Base-by-base conservation (phyloP, 257 asterid species). In the Lycium ferocissimum region DNA sequence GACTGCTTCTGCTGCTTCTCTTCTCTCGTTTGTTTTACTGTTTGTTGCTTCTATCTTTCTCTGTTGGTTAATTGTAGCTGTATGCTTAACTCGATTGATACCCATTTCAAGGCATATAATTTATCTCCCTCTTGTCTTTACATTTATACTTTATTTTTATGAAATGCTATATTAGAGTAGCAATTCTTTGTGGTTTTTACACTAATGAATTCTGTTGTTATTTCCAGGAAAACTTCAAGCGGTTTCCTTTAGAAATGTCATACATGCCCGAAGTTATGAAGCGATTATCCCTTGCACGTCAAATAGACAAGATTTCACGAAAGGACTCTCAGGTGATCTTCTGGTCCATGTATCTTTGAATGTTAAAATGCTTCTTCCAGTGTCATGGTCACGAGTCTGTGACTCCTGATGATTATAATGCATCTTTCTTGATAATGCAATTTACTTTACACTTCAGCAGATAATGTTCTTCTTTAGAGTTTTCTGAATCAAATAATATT, bases 211-310 rank as follows among this genome's bases (percentile, higher is more conserved):
- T 45, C 11, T 79, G 20, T 58, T 83, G 22, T 66, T 62, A 15
- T 58, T 5, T 91, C 59, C 97, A 96, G 98, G 97, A 95, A 85
- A 93, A 89, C 86, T 95, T 96, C 87, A 97, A 88, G 89, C 93
- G 96, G 58, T 96, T 96, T 92, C 99, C 99, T 70, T 88, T 92
- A 79, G 93, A 93, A 84, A 71, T 85, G 51, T 94, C 99, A 35
- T 94, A 90, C 89, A 91, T 96, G 94, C 94, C 93, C 14, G 99
- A 92, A 89, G 92, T 96, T 79, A 91, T 87, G 94, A 95, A 92
- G 88, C 91, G 98, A 85, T 88, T 93, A 86, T 94, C 98, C 79
- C 97, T 96, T 90, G 99, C 99, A 63, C 94, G 89, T 79, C 98
- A 94, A 90, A 92, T 96, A 85, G 99, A 96, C 91, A 95, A 94